phyloP scores from a whole-genome alignment of 768 basidiomycete species.

The Mycena leptocephala region DNA sequence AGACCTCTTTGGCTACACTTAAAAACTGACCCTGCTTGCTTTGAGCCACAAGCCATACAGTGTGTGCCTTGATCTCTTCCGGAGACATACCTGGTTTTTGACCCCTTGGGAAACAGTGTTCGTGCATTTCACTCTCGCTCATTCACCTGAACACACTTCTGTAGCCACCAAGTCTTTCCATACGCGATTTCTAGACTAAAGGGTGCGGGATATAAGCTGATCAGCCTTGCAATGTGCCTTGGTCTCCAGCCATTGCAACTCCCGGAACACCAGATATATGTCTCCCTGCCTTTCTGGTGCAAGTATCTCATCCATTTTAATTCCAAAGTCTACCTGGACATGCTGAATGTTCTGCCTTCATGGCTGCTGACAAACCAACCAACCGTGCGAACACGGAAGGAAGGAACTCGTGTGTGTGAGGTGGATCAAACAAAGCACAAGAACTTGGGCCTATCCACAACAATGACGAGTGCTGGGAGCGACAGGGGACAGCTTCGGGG shows the following conservation, averaged over 20 bases:
- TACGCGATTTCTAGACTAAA: slow-evolving; percentile 57
- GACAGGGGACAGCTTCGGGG: too few species aligned
- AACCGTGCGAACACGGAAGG: too few species aligned
- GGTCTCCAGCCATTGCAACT: slow-evolving; percentile 50
- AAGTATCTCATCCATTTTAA: not conserved
- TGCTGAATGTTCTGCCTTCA: not conserved
- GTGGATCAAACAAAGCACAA: too few species aligned
- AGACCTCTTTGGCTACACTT: too few species aligned
- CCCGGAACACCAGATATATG: slow-evolving; percentile 52
- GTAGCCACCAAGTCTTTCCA: slow-evolving; percentile 53
- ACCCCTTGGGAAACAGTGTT: slow-evolving; percentile 12
- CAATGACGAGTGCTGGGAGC: too few species aligned
- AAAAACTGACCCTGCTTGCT: not conserved
- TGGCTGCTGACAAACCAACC: too few species aligned
- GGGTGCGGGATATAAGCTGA: slow-evolving; percentile 58
- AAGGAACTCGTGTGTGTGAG: too few species aligned
- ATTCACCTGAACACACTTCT: not conserved
- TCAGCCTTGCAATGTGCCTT: slow-evolving; percentile 61
- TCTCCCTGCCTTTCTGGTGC: not conserved
- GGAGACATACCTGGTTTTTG: not conserved
- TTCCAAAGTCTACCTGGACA: not conserved
- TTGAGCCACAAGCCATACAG: slow-evolving; percentile 19
- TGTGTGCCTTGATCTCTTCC: not conserved
- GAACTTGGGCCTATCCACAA: too few species aligned
- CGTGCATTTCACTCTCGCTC: not conserved